Evolutionary conservation across 2,329 filamentous ascomycete genomes (phyloP), one percentile per base, ranked within the genome.

Genomic region (Alternaria solani): DNA sequence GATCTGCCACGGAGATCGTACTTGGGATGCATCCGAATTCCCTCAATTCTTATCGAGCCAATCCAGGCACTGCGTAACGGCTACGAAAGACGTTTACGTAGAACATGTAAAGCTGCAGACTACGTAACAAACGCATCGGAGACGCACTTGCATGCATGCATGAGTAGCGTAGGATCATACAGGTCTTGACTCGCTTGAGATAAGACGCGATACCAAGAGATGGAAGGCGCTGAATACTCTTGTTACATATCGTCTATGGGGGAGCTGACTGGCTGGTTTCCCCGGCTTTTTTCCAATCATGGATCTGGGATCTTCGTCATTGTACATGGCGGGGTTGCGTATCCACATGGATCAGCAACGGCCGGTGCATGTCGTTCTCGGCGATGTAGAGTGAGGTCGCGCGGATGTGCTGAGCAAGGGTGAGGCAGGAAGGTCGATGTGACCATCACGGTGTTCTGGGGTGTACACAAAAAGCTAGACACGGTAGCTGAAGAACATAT

Each of bases 321-420:
- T 61, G 57, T 55, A 58, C 66, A 73, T 64, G 69, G 70, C 63
- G 71, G 74, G 71, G 73, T 25, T 61, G 53, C 16, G 46, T 54
- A 57, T 61, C 57, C 58, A 63, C 64, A 63, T 62, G 44, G 41
- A 61, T 55, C 57, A 52, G 48, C 48, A 51, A 61, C 36, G 43
- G 39, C 51, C 26, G 57, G 41, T 57, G 53, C 43, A 57, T 53
- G 57, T 39, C 28, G 14, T 49, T 11, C 44, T 49, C 25, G 26
- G 32, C 7, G n/a, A 16, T n/a, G 16, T 26, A 34, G 42, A 43
- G 25, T 47, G 14, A 18, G 38, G 42, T 16, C 39, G 49, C 32
- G 18, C 46, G 36, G 20, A 36, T 20, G 49, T 6, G n/a, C 7
- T 7, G 34, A 18, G 36, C 39, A 39, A 20, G 32, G 32, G 14